These are phyloP conservation scores for Saccharomyces pastorianus DNA, from an alignment of 1,139 yeast species.

Conservation along the genomic window DNA sequence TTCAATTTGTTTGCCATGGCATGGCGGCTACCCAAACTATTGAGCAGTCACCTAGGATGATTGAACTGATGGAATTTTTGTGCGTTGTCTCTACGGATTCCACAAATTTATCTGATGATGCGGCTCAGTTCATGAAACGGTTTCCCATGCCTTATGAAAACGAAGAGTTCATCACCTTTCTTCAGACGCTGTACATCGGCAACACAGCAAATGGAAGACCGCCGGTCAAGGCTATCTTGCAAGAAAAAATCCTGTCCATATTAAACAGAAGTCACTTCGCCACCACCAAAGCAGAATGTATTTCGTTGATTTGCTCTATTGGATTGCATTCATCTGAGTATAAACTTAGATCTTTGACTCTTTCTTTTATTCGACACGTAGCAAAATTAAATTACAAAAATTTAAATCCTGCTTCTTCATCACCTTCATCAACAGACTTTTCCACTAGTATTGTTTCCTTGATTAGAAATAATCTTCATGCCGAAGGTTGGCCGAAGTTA, in stretches of 20 bases:
- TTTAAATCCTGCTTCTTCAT: constrained; percentile 15
- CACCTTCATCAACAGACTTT: constrained; percentile 26
- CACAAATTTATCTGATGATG: constrained; percentile 35
- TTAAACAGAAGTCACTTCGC: constrained; percentile 49
- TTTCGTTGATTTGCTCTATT: constrained; percentile 41
- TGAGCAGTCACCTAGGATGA: neutral
- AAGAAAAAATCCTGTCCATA: constrained; percentile 49
- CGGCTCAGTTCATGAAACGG: constrained; percentile 42
- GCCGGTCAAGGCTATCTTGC: constrained; percentile 49
- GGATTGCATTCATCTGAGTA: constrained; percentile 51
- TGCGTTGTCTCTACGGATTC: constrained; percentile 61
- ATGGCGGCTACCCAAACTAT: constrained; percentile 22
- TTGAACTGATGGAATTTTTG: constrained; percentile 37
- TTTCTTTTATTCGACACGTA: constrained; percentile 56
- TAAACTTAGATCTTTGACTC: constrained; percentile 37
- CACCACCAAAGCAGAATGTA: constrained; percentile 31
- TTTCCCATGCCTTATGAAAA: constrained; percentile 48
- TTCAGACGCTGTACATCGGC: constrained; percentile 46
- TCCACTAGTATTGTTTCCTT: constrained; percentile 42
- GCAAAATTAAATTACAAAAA: constrained; percentile 27
- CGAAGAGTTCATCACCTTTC: constrained; percentile 35
- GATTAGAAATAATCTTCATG: constrained; percentile 43
- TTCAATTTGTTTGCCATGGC: constrained; percentile 33
- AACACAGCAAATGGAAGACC: constrained; percentile 34
- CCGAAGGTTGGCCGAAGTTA: constrained; percentile 54